Evolutionary conservation across 2,329 filamentous ascomycete species (phyloP), one percentile per base, ranked within the genome.

Genomic region (Aspergillus sp.): DNA sequence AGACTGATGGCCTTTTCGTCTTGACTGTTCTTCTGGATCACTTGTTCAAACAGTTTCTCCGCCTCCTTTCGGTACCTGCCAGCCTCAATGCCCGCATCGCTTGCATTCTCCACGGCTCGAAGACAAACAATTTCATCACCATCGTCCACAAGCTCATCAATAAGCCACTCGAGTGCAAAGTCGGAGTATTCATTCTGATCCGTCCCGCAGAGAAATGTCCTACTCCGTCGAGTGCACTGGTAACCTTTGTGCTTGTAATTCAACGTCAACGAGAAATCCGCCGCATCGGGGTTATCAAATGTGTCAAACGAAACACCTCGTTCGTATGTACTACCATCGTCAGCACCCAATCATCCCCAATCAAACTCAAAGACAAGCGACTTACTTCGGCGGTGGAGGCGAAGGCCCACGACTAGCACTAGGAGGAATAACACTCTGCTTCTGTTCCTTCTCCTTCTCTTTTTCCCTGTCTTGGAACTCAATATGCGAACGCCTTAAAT

Each of bases 71-170:
- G 82, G 67, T 95, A 95, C 45, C 80, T 77, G 45, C 81, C 84
- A 48, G 83, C 80, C 54, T 85, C 80, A 12, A 82, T 75, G 32
- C 77, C 75, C 9, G 71, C 68, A 51, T 84, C 81, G 48, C 74
- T 80, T 35, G 80, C 79, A 53, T 88, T 90, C 62, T 95, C 90
- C 39, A 95, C 80, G 2, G 95, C 90, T 45, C 88, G 80, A 43
- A 96, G 79, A 68, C 90, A 96, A 7, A 96, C 86, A 49, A 96
- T 85, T 68, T 95, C 89, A 63, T 96, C 90, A 15, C 90, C 90
- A 61, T 95, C 90, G 60, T 95, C 90, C 37, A 95, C 88, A 48
- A 95, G 77, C 69, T 95, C 89, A 60, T 94, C 88, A 35, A 96
- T 81, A 44, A 95, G 77, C 90, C 90, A 96, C 67, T 94, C 88